These are phyloP conservation scores for Spinacia oleracea DNA, from an alignment of 179 eudicot species.

Conservation along the genomic window DNA sequence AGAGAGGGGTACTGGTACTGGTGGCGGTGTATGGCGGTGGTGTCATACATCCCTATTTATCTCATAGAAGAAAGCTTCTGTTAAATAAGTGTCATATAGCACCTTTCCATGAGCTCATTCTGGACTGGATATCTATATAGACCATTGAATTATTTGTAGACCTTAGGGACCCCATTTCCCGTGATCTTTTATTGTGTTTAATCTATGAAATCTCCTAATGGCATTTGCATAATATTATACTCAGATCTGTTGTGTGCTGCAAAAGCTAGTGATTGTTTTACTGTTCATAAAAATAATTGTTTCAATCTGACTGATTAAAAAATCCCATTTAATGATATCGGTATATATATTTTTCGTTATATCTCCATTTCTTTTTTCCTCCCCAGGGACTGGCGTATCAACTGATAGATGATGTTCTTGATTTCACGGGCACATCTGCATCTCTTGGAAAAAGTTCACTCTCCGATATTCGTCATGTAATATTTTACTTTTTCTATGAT, in stretches of 20 bases:
- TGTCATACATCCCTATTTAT: background rate
- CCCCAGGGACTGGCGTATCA: slow-evolving; percentile 91
- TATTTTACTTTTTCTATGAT: slow-evolving; percentile 8
- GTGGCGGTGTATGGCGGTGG: too few species aligned
- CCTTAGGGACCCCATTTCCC: background rate
- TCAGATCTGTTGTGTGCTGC: background rate
- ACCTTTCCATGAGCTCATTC: too few species aligned
- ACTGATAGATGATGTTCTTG: slow-evolving; percentile 87
- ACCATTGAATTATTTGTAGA: background rate
- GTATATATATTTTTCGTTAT: background rate
- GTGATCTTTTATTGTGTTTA: background rate
- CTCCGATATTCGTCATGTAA: slow-evolving; percentile 87
- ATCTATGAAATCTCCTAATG: background rate
- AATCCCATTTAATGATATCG: too few species aligned
- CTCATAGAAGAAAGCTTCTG: background rate
- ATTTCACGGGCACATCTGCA: slow-evolving; percentile 90
- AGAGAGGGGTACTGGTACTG: too few species aligned
- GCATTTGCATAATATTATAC: background rate
- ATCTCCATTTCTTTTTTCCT: slow-evolving; percentile 7
- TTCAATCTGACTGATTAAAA: background rate
- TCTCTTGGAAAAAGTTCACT: slow-evolving; percentile 94
- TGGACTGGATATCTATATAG: background rate
- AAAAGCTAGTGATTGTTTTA: background rate
- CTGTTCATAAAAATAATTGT: background rate
- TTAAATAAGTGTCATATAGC: background rate